Evolutionary conservation across 208 protist genomes (phyloP).

Genomic region (Trypanosoma scelopori): DNA sequence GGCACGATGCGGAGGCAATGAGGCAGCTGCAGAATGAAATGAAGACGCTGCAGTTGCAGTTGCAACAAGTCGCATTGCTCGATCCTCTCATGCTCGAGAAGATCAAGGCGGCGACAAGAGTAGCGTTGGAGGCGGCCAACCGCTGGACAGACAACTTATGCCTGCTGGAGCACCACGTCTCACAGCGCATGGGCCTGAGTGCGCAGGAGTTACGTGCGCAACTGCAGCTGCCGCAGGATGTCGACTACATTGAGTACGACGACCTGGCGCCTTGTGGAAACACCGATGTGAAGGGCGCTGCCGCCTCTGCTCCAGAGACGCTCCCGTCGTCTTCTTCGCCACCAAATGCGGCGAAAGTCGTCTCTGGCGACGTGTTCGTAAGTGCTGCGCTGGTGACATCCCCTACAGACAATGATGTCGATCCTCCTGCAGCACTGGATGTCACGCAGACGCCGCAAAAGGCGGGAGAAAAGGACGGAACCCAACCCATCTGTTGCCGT

Average conservation of each 20-base stretch:
- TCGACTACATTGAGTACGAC: slow-evolving; percentile 52
- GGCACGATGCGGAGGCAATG: slow-evolving; percentile 16
- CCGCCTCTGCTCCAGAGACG: not conserved
- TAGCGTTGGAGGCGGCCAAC: slow-evolving; percentile 62
- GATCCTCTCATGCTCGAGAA: slow-evolving; percentile 31
- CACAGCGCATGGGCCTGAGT: slow-evolving; percentile 30
- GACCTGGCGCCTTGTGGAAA: not conserved
- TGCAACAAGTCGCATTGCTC: slow-evolving; percentile 28
- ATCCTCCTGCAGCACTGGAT: not conserved
- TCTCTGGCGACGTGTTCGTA: too few species aligned
- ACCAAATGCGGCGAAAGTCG: not conserved
- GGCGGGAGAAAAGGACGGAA: slow-evolving; percentile 9
- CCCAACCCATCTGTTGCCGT: not conserved
- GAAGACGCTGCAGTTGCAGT: slow-evolving; percentile 7
- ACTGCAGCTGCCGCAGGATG: slow-evolving; percentile 42
- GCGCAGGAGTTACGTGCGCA: slow-evolving; percentile 39
- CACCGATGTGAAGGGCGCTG: not conserved
- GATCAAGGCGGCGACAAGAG: slow-evolving; percentile 27
- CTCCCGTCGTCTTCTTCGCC: not conserved
- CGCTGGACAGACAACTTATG: slow-evolving; percentile 86
- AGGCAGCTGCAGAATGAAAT: slow-evolving; percentile 21
- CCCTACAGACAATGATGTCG: not conserved
- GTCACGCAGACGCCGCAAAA: not conserved
- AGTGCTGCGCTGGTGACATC: too few species aligned
- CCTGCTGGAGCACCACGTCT: slow-evolving; percentile 58